Base-by-base conservation (phyloP, 495 filamentous ascomycete species). In the Aspergillus indologenus region DNA sequence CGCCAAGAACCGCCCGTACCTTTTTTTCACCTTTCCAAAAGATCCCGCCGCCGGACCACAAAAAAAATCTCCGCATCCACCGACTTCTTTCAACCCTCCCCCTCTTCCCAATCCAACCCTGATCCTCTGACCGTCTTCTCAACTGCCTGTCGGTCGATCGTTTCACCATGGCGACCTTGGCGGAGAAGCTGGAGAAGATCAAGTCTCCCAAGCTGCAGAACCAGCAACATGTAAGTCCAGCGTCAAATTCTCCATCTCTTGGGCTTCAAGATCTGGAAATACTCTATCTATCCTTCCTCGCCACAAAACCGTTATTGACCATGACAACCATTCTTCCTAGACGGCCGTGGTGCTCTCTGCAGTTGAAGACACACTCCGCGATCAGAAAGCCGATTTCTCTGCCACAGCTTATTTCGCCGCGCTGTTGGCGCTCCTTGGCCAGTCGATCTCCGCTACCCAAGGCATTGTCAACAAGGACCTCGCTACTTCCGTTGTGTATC, bases 331-430 rank as follows among this genome's bases (percentile, higher is more conserved):
- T 51, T 57, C 51, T 22, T 14, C n/a, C 46, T 49, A 98, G 91
- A 95, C 90, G 61, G 86, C 86, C 52, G 85, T 93, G 65, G 89
- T 98, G 55, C 85, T 98, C 56, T 86, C 85, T 62, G 93, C 93
- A 45, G 86, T 98, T 46, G 93, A 98, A 73, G 88, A 94, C 68
- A 96, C 91, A 19, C 86, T 98, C 46, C 85, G 86, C 65, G 89
- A 92, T 56, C 90, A 95, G 71, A 88, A 90, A 56, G 86, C 90
- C 57, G 82, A 89, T 63, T 82, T 87, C 53, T 90, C 90, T 8
- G 80, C 95, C 3, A 96, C 94, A 1, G 92, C 88, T 61, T 98
- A 98, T 71, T 95, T 98, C 64, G 90, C 91, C n/a, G 91, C 95
- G 3, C 82, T 98, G n/a, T 81, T 98, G 44, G 91, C 92, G 34